Base-by-base conservation (phyloP, 768 basidiomycete genomes). In the Suillus weaverae region DNA sequence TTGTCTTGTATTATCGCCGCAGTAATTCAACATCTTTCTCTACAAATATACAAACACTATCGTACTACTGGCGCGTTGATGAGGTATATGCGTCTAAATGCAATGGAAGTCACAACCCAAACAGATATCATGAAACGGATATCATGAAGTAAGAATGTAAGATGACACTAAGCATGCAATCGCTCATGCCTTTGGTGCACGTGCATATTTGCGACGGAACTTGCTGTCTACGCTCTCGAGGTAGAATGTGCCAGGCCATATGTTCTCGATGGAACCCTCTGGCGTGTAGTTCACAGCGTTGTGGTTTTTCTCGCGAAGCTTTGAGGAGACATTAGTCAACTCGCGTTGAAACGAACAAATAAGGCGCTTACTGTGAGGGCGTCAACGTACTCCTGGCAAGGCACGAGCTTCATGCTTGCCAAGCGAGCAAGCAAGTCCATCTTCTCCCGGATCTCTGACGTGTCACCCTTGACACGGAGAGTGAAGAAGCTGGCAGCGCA, bases 231-330 rank as follows among this genome's bases (percentile, higher is more conserved):
- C 89, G 73, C 83, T 85, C 67, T 90, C 89, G 69, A 99, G 91
- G 85, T 98, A 99, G 82, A 90, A 99, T 22, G 90, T 83, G 53
- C 95, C 95, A 4, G 92, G 89, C 92, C 94, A 95, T 77, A 99
- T 90, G 84, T 97, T 91, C 66, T 95, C 92, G 64, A 95, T 77
- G 30, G 87, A 89, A 54, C 97, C 97, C 60, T 86, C 83, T 14
- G 97, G 97, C 4, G 85, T 85, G 81, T 92, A 99, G 70, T 87
- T 83, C 32, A 84, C 87, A 18, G 93, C 88, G 71, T 96, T 97
- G 84, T 98, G 95, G 84, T 96, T 97, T 80, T 92, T 89, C 81
- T 99, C 97, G 48, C 97, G 93, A 60, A 98, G 89, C 95, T 96
- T 69, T 14, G 26, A 16, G 36, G n/a, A 43, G 4, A 30, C 14